phyloP scores from a whole-genome alignment of 2,329 filamentous ascomycete species.

The Purpureocillium lavendulum region DNA sequence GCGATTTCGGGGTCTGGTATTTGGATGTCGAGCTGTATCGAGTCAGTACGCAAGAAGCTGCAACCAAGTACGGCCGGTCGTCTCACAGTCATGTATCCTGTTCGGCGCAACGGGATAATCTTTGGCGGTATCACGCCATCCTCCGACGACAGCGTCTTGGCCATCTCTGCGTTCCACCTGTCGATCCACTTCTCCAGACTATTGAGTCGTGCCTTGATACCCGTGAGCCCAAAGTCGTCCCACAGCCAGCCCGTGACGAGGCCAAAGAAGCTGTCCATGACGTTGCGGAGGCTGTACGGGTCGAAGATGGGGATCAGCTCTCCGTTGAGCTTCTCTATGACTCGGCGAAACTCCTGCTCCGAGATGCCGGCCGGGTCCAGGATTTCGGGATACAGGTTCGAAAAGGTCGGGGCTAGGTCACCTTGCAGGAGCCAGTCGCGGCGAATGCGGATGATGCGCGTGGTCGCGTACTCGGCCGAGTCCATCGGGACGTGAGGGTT shows the following conservation, averaged over 20 bases:
- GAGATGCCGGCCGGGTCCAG: conserved; percentile 73
- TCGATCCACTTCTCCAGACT: conserved; percentile 75
- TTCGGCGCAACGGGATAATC: conserved; percentile 70
- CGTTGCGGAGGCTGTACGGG: conserved; percentile 68
- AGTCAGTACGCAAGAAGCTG: conserved; percentile 6
- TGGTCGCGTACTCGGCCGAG: conserved; percentile 66
- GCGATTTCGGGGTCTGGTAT: conserved; percentile 70
- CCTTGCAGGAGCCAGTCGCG: conserved; percentile 87
- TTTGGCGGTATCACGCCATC: conserved; percentile 51
- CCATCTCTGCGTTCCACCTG: conserved; percentile 72
- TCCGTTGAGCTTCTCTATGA: conserved; percentile 76
- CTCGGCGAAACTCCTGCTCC: conserved; percentile 76
- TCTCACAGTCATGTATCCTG: conserved; percentile 77
- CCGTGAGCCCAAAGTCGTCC: conserved; percentile 79
- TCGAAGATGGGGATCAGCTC: conserved; percentile 71
- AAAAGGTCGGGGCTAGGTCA: conserved; percentile 87
- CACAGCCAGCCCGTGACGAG: conserved; percentile 86
- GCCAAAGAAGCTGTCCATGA: conserved; percentile 71
- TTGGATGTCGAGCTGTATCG: conserved; percentile 64
- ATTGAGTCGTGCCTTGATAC: conserved; percentile 62
- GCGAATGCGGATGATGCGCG: conserved; percentile 83
- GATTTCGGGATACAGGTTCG: conserved; percentile 93
- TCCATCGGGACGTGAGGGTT: conserved; percentile 82
- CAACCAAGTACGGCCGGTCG: too few species aligned
- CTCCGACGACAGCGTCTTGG: conserved; percentile 42